phyloP scores from a whole-genome alignment of 1,284 basidiomycete genomes.

The Leccinum huronense region DNA sequence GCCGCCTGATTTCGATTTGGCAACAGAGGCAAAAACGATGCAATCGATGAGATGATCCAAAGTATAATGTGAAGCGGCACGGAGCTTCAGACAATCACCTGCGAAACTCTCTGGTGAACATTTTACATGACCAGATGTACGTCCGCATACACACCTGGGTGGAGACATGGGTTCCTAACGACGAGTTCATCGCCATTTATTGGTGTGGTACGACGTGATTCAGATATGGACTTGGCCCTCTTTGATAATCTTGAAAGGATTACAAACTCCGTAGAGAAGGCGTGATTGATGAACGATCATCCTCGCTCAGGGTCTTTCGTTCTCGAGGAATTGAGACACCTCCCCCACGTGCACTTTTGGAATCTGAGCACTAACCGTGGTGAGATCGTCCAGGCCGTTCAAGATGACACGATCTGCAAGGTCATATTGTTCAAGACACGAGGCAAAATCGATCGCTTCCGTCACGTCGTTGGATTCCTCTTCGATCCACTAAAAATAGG shows the following conservation, averaged over 20 bases:
- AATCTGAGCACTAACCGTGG: constrained; percentile 41
- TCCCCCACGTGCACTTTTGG: constrained; percentile 47
- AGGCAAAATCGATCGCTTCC: constrained; percentile 55
- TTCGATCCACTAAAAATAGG: constrained; percentile 57
- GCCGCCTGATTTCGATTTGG: constrained; percentile 56
- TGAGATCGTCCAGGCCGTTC: constrained; percentile 42
- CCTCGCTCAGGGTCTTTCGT: constrained; percentile 52
- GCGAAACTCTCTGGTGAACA: neutral
- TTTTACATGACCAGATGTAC: neutral
- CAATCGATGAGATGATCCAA: constrained; percentile 61
- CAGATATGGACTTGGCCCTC: constrained; percentile 64
- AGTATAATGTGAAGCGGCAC: constrained; percentile 50
- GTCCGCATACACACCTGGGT: constrained; percentile 49
- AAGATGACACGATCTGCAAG: constrained; percentile 53
- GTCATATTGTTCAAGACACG: constrained; percentile 46
- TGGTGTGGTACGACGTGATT: constrained; percentile 50
- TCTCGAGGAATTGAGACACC: constrained; percentile 51
- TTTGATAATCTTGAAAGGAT: constrained; percentile 58
- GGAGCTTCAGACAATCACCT: constrained; percentile 64
- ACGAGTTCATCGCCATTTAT: constrained; percentile 60
- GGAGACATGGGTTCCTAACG: constrained; percentile 64
- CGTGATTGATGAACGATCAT: constrained; percentile 62
- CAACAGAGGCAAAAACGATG: constrained; percentile 60
- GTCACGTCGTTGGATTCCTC: constrained; percentile 45
- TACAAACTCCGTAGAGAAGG: constrained; percentile 62